Evolutionary conservation across 306 rosid species (phyloP).

Genomic region (Quercus berberidifolia): DNA sequence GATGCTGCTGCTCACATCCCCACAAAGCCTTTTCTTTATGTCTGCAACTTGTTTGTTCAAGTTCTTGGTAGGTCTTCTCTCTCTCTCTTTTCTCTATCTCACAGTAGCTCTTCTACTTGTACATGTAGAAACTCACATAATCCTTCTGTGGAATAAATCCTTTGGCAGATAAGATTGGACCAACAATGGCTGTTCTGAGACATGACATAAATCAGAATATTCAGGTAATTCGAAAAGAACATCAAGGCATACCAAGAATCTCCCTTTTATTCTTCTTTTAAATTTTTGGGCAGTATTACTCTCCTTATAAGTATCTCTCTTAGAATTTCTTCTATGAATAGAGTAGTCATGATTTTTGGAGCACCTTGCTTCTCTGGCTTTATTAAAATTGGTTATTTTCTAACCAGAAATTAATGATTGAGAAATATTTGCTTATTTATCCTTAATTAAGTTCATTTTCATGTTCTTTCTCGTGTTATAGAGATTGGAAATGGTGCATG

Average conservation of each 20-base stretch:
- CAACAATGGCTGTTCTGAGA: slow-evolving; percentile 87
- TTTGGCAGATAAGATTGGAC: slow-evolving; percentile 90
- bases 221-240: slow-evolving; percentile 41
- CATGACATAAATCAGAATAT: slow-evolving; percentile 82
- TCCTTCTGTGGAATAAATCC: slow-evolving; percentile 6
- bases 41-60: slow-evolving; percentile 63
- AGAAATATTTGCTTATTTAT: neutral
- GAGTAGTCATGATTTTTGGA: neutral
- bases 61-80: slow-evolving; percentile 62
- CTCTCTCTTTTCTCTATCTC: slow-evolving; percentile 20
- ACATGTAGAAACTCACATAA: slow-evolving; percentile 15
- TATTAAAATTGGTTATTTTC: neutral
- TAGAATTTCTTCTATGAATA: neutral
- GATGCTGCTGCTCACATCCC: slow-evolving; percentile 45
- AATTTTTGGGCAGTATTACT: neutral
- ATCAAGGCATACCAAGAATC: neutral
- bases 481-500: slow-evolving; percentile 70
- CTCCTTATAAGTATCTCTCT: neutral
- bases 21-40: slow-evolving; percentile 66
- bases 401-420: neutral
- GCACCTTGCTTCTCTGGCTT: neutral
- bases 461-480: slow-evolving; percentile 25
- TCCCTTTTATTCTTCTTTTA: neutral
- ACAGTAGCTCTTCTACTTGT: slow-evolving; percentile 6
- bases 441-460: slow-evolving; percentile 7